A percentile compares a stretch with the other conserved stretches of the same genome.
Conservation (phyloP, 176 grass and related monocot genomes). For the Pontederia paniculata region DNA sequence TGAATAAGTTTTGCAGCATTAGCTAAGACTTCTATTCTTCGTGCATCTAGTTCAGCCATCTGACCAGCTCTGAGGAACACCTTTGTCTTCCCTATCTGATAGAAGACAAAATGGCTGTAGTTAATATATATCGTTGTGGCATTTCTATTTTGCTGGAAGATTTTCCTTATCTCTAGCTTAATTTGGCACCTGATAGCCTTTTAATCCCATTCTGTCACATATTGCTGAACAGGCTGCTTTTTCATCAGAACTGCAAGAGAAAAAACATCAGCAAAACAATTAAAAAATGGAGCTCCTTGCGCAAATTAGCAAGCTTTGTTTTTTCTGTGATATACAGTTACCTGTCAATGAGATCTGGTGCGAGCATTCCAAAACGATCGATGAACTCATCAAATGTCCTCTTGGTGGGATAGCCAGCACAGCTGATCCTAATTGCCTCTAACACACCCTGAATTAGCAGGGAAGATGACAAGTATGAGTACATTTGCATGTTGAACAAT, state of each 20-base stretch:
- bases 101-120: conserved; percentile 8
- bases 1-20: conserved; percentile 51
- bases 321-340: conserved; percentile 23
- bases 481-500: neutral
- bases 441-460: conserved; percentile 57
- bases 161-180: neutral
- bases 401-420: conserved; percentile 92
- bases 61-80: conserved; percentile 92
- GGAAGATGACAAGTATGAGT: neutral
- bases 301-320: neutral
- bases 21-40: conserved; percentile 80
- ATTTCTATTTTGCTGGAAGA: neutral
- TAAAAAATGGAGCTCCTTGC: neutral
- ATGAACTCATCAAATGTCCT: conserved; percentile 88
- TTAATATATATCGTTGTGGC: conserved; percentile 17
- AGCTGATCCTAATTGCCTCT: conserved; percentile 94
- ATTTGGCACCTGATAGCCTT: conserved; percentile 79
- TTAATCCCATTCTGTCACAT: conserved; percentile 83
- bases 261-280: neutral
- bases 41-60: conserved; percentile 84
- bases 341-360: conserved; percentile 65
- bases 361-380: conserved; percentile 88
- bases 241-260: conserved; percentile 61
- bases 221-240: conserved; percentile 59
- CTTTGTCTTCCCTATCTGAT: conserved; percentile 94